Evolutionary conservation across 345 rosid species (phyloP).

Genomic region (Boechera divaricarpa): DNA sequence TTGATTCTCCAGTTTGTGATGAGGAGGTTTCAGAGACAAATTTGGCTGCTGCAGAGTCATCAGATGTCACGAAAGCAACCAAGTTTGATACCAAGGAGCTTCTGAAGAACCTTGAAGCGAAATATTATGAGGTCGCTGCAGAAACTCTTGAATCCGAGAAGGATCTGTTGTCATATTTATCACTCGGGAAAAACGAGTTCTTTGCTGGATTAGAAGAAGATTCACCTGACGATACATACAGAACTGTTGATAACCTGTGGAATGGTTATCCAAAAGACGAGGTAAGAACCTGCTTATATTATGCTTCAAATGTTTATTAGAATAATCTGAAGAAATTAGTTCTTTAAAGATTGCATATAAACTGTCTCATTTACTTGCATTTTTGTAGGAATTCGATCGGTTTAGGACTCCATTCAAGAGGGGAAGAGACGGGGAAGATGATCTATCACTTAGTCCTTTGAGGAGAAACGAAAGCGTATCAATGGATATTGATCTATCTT

Average conservation of each 20-base stretch:
- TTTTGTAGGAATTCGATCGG: slow-evolving; percentile 20
- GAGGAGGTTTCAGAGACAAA: slow-evolving; percentile 44
- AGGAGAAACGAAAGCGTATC: slow-evolving; percentile 7
- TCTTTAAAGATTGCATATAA: background rate
- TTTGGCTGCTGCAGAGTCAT: slow-evolving; percentile 15
- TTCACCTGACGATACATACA: slow-evolving; percentile 49
- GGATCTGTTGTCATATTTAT: slow-evolving; percentile 59
- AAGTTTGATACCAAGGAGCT: slow-evolving; percentile 42
- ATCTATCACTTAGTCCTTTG: slow-evolving; percentile 22
- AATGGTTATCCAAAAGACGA: slow-evolving; percentile 52
- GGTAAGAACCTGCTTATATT: slow-evolving; percentile 43
- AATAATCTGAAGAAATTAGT: background rate
- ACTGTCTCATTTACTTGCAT: background rate
- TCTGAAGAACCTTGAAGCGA: slow-evolving; percentile 55
- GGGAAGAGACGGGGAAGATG: slow-evolving; percentile 50
- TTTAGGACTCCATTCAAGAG: slow-evolving; percentile 36
- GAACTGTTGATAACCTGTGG: slow-evolving; percentile 61
- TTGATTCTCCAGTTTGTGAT: slow-evolving; percentile 29
- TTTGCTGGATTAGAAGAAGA: slow-evolving; percentile 63
- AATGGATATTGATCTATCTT: background rate
- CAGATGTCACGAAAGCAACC: background rate
- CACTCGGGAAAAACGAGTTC: slow-evolving; percentile 62
- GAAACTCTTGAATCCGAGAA: slow-evolving; percentile 41
- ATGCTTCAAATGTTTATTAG: background rate
- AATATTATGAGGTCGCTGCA: slow-evolving; percentile 37